Conservation (phyloP, 2,329 filamentous ascomycete species). For the Celoporthe dispersa region DNA sequence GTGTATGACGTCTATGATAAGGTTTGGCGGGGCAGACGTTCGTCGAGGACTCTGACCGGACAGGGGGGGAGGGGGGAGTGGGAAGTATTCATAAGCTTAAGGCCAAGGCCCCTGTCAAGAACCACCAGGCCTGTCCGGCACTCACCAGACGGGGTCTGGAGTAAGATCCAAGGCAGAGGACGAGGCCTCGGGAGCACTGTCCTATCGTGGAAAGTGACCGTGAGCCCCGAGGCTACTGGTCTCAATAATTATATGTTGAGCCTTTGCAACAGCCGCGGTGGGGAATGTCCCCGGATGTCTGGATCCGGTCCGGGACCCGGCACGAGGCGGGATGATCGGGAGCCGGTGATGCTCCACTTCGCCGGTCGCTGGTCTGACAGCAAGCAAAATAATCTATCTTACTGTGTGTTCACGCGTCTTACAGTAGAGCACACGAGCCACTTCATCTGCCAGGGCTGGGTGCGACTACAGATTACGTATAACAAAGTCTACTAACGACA, state of each 20-base stretch:
- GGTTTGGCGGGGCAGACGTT: neutral
- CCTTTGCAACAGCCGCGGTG: neutral
- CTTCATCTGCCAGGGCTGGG: neutral
- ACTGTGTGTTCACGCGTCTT: neutral
- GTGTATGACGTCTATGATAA: conserved; percentile 7
- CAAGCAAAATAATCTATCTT: neutral
- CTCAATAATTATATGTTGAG: neutral
- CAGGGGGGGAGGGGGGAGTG: neutral
- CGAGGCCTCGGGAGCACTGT: neutral
- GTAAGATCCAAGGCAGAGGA: neutral
- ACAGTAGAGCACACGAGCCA: neutral
- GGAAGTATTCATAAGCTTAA: neutral
- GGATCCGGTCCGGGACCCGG: conserved; percentile 11
- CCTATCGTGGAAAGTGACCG: neutral
- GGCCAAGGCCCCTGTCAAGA: neutral
- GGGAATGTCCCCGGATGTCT: neutral
- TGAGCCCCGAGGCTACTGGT: neutral
- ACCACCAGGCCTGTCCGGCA: neutral
- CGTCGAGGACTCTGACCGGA: neutral
- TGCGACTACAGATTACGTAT: neutral
- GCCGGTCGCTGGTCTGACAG: neutral
- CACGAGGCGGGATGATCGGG: conserved; percentile 12
- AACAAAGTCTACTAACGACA: neutral
- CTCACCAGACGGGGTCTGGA: neutral
- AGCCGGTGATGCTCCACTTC: conserved; percentile 15